Percentiles rank a stretch among this genome's conserved stretches.
These are phyloP conservation scores for Ballota nigra DNA, from an alignment of 257 asterid genomes.

Conservation along the genomic window DNA sequence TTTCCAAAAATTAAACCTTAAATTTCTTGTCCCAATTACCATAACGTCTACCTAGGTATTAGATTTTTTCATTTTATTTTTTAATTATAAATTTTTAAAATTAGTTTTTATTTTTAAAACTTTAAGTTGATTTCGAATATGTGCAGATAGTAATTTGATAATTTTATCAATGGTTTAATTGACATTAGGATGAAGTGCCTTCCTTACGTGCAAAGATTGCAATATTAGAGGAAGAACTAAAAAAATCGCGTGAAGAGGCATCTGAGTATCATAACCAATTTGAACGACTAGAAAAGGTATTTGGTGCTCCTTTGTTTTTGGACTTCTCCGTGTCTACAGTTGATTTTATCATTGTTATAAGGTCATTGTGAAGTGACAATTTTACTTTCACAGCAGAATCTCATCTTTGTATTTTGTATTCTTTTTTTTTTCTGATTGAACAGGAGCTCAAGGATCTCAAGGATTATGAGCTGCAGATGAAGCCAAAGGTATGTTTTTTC, in stretches of 20 bases:
- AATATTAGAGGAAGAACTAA: conserved; percentile 66
- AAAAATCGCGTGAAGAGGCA: conserved; percentile 55
- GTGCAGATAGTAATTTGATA: conserved; percentile 14
- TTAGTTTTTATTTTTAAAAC: neutral
- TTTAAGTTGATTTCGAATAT: neutral
- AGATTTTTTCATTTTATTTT: neutral
- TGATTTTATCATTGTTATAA: conserved; percentile 8
- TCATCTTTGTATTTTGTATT: neutral
- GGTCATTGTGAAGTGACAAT: neutral
- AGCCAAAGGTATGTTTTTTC: conserved; percentile 65
- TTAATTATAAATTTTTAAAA: neutral
- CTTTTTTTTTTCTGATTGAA: conserved; percentile 23
- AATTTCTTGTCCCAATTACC: neutral
- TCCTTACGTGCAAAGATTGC: conserved; percentile 68
- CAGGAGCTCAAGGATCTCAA: conserved; percentile 89
- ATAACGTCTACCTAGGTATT: neutral
- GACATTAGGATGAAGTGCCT: conserved; percentile 58
- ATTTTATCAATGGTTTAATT: conserved; percentile 12
- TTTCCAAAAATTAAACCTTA: conserved; percentile 3
- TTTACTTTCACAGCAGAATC: conserved; percentile 16
- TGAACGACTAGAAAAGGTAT: conserved; percentile 73
- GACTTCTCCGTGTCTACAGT: conserved; percentile 16
- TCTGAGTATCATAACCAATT: conserved; percentile 49
- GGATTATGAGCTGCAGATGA: conserved; percentile 80
- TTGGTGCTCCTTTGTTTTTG: conserved; percentile 16